A percentile compares a stretch with the other conserved stretches of the same genome.
Conservation (phyloP, 768 basidiomycete species). For the Sarcomyxa edulis region DNA sequence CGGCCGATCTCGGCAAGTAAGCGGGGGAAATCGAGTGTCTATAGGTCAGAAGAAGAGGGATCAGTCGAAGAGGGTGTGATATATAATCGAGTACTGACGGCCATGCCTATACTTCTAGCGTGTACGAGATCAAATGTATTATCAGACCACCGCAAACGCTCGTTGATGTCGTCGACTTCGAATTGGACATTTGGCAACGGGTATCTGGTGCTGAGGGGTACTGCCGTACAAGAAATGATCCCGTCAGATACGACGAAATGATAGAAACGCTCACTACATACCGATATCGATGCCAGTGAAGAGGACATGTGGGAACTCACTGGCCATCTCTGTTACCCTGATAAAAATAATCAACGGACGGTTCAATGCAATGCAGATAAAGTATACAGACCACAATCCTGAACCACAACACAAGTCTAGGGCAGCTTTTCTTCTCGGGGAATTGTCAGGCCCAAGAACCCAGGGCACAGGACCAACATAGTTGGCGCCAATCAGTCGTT, state of each 20-base stretch:
- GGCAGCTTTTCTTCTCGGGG: constrained; percentile 45
- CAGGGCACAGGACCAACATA: constrained; percentile 57
- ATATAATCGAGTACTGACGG: constrained; percentile 36
- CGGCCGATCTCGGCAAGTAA: constrained; percentile 57
- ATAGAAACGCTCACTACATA: constrained; percentile 37
- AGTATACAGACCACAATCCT: constrained; percentile 55
- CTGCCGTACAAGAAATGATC: constrained; percentile 26
- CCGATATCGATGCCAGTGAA: constrained; percentile 78
- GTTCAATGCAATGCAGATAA: constrained; percentile 8
- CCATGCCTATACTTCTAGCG: constrained; percentile 53
- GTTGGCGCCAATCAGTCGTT: constrained; percentile 46
- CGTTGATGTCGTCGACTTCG: constrained; percentile 60
- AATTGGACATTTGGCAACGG: constrained; percentile 59
- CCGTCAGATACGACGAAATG: no score
- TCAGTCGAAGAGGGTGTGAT: background rate
- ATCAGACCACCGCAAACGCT: constrained; percentile 42
- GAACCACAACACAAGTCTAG: constrained; percentile 78
- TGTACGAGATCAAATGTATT: constrained; percentile 65
- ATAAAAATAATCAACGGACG: constrained; percentile 9
- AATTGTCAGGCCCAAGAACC: constrained; percentile 37
- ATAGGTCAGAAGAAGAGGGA: constrained; percentile 7
- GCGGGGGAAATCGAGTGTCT: constrained; percentile 52
- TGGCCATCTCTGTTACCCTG: constrained; percentile 76
- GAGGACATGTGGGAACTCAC: constrained; percentile 53
- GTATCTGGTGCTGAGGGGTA: constrained; percentile 65